These are phyloP conservation scores for Cyberlindnera bimundalis DNA, from an alignment of 805 yeast genomes.

Conservation along the genomic window DNA sequence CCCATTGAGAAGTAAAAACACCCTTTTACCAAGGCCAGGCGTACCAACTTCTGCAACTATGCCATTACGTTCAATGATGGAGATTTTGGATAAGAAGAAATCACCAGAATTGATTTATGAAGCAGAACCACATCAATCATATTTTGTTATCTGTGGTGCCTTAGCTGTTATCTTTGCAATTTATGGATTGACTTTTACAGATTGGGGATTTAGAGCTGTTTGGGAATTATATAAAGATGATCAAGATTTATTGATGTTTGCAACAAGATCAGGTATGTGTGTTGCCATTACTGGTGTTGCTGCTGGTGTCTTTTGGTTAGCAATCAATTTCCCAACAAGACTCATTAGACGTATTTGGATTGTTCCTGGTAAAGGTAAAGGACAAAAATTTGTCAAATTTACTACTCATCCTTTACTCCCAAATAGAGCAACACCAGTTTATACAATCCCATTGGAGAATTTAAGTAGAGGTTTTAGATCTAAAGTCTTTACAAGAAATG, in stretches of 20 bases:
- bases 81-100: conserved; percentile 47
- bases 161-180: conserved; percentile 64
- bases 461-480: conserved; percentile 56
- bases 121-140: conserved; percentile 77
- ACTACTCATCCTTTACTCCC: conserved; percentile 77
- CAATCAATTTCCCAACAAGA: conserved; percentile 61
- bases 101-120: conserved; percentile 77
- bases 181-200: conserved; percentile 62
- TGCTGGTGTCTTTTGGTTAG: conserved; percentile 25
- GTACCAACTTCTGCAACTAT: conserved; percentile 59
- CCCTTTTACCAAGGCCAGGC: conserved; percentile 70
- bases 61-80: conserved; percentile 56
- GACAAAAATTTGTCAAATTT: conserved; percentile 41
- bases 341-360: conserved; percentile 75
- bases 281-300: conserved; percentile 41
- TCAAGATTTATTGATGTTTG: conserved; percentile 35
- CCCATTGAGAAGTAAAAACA: conserved; percentile 65
- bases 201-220: conserved; percentile 52
- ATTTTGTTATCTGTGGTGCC: conserved; percentile 66
- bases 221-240: conserved; percentile 51
- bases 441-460: conserved; percentile 57
- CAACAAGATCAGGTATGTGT: conserved; percentile 37
- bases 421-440: conserved; percentile 66
- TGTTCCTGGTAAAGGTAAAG: conserved; percentile 53
- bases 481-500: conserved; percentile 82